Conservation (phyloP, 257 asterid species). For the Marsdenia floribunda region DNA sequence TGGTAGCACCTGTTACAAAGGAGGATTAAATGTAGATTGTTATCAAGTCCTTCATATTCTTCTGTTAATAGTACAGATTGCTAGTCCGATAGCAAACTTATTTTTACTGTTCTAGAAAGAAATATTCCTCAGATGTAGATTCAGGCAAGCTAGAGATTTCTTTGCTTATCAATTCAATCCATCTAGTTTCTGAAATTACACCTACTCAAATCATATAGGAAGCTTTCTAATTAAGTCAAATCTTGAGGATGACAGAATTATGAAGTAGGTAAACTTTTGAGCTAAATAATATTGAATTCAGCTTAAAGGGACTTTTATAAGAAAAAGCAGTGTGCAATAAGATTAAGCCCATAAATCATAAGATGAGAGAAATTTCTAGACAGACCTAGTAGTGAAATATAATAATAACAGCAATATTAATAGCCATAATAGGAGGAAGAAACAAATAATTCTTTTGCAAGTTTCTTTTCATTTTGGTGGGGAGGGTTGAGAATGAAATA, state of each 20-base stretch:
- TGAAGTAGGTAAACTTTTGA: neutral
- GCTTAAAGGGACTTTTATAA: neutral
- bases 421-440: neutral
- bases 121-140: neutral
- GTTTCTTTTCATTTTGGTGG: neutral
- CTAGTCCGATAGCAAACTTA: neutral
- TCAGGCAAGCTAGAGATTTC: neutral
- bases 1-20: conserved; percentile 73
- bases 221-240: neutral
- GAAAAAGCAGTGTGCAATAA: neutral
- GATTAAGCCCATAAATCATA: neutral
- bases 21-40: conserved; percentile 11
- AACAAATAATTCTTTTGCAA: neutral
- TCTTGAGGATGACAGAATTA: neutral
- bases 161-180: neutral
- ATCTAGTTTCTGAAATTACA: neutral
- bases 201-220: neutral
- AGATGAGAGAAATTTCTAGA: neutral
- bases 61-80: neutral
- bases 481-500: neutral
- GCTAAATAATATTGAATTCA: neutral
- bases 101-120: neutral
- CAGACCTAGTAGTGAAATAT: neutral
- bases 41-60: neutral
- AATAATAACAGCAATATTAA: neutral